Evolutionary conservation across 345 rosid genomes (phyloP).

Genomic region (Rhizophora mangle): DNA sequence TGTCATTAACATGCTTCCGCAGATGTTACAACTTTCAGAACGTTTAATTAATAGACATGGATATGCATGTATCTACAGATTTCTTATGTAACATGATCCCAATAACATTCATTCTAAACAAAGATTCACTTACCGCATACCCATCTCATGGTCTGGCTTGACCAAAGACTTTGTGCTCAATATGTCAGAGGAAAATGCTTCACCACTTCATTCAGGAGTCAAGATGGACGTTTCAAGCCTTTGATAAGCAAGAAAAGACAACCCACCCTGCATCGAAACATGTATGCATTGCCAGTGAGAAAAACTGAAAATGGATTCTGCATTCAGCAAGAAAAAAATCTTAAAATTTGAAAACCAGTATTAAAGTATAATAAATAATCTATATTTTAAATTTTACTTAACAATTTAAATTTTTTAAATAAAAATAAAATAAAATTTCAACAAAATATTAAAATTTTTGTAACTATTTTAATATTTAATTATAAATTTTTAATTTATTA

Average conservation of each 20-base stretch:
- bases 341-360: too few relatives aligned
- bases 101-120: neutral
- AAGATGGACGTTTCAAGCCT: slow-evolving; percentile 50
- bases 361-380: too few relatives aligned
- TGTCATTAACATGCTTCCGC: neutral
- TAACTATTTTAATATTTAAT: too few relatives aligned
- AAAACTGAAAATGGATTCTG: neutral
- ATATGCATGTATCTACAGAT: too few relatives aligned
- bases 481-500: too few relatives aligned
- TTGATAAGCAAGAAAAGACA: slow-evolving; percentile 34
- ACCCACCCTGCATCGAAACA: slow-evolving; percentile 36
- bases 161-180: slow-evolving; percentile 43
- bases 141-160: slow-evolving; percentile 52
- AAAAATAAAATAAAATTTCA: too few relatives aligned
- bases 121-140: slow-evolving; percentile 26
- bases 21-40: neutral
- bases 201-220: slow-evolving; percentile 55
- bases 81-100: neutral
- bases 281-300: neutral
- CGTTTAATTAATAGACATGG: too few relatives aligned
- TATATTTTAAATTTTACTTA: too few relatives aligned
- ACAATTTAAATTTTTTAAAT: too few relatives aligned
- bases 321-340: too few relatives aligned
- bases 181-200: slow-evolving; percentile 57
- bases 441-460: too few relatives aligned